These are phyloP conservation scores for Lodderomyces elongisporus DNA, from an alignment of 1,139 yeast genomes.

Conservation along the genomic window DNA sequence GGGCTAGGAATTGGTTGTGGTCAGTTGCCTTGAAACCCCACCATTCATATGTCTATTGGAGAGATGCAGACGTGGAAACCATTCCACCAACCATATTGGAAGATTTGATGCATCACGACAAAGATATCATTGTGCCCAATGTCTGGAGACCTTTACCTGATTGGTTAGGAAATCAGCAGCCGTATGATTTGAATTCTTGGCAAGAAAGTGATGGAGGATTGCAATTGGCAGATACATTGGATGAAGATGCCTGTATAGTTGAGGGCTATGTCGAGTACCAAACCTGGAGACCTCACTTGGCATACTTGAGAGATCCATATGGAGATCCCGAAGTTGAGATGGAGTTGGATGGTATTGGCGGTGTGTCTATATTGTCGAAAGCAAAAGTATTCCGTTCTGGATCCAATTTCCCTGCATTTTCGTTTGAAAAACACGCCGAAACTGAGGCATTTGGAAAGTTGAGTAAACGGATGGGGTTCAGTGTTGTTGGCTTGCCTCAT, in stretches of 20 bases:
- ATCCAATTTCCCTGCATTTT: slow-evolving; percentile 84
- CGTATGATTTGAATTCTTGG: slow-evolving; percentile 89
- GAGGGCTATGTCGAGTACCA: slow-evolving; percentile 92
- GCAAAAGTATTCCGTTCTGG: slow-evolving; percentile 79
- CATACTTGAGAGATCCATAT: slow-evolving; percentile 78
- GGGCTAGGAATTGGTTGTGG: slow-evolving; percentile 54
- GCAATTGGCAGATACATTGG: slow-evolving; percentile 68
- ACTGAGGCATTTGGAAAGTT: slow-evolving; percentile 91
- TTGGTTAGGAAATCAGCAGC: slow-evolving; percentile 86
- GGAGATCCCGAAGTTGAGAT: slow-evolving; percentile 84
- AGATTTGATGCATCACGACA: slow-evolving; percentile 51
- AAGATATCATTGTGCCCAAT: slow-evolving; percentile 65
- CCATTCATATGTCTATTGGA: slow-evolving; percentile 51
- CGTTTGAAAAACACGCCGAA: slow-evolving; percentile 87
- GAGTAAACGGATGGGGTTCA: slow-evolving; percentile 74
- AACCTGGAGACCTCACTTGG: slow-evolving; percentile 89
- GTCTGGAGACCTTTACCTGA: slow-evolving; percentile 92
- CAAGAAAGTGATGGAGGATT: slow-evolving; percentile 82
- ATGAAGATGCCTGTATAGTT: slow-evolving; percentile 85
- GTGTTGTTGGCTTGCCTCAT: slow-evolving; percentile 82
- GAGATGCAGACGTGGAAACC: slow-evolving; percentile 53
- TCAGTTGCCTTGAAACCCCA: slow-evolving; percentile 48
- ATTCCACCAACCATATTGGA: slow-evolving; percentile 48
- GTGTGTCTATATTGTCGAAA: slow-evolving; percentile 77
- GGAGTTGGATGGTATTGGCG: slow-evolving; percentile 90